Evolutionary conservation across 2,329 filamentous ascomycete species (phyloP), one percentile per base, ranked within the genome.

Genomic region (Cercospora zeae-maydis): DNA sequence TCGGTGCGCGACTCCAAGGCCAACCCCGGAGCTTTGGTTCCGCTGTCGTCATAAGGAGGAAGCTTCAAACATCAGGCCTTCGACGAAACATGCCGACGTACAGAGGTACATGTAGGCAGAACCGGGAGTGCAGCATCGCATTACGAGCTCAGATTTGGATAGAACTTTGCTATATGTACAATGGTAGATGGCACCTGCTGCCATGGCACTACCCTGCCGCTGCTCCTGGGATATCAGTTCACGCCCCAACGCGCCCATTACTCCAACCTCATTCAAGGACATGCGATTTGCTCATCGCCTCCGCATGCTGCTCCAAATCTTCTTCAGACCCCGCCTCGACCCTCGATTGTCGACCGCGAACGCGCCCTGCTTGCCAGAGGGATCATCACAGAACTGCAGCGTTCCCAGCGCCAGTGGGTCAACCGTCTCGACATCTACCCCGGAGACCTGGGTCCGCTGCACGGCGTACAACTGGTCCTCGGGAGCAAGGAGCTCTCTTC

Each of bases 401-500:
- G 82, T 80, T 39, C 83, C 82, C 16, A 86, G 74, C n/a, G 82
- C 80, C 34, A 86, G 75, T 1, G 84, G 82, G 64, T 86, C 80
- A 67, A 79, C 64, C n/a, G 63, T 65, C 21, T 65, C 65, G 6
- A 70, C 49, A n/a, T 68, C 66, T n/a, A 67, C 67, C 11, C 62
- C 67, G 16, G 64, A 67, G 2, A 60, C 61, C 31, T 69, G 61
- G 16, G 62, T 67, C 14, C 66, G 58, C 34, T 69, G 59, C 27
- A 78, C 78, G 45, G 86, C 86, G 70, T 92, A 91, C 14, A 91
- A 82, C 64, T 88, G 82, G 10, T 88, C 86, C 65, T 93, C 89
- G 66, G 88, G 82, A 4, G 88, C 88, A 45, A 92, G 87, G 53
- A 98, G 82, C 74, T 98, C 93, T 0, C 92, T 91, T 52, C 93